phyloP scores from a whole-genome alignment of 73 alveolate species.

The Stentor coeruleus region DNA sequence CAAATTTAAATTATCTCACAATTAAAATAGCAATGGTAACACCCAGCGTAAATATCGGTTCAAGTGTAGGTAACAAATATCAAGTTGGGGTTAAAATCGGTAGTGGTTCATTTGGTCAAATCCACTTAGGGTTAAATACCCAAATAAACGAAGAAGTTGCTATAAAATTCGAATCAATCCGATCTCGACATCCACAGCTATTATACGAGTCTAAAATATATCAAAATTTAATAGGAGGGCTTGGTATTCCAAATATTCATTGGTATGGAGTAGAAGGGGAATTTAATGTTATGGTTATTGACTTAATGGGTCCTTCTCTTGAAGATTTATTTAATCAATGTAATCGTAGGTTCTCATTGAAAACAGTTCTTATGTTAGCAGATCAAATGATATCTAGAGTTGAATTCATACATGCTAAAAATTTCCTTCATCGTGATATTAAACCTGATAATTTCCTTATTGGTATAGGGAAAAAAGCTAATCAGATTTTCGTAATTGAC shows the following conservation, averaged over 20 bases:
- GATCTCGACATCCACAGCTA: conserved; percentile 41
- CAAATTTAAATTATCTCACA: too few relatives aligned
- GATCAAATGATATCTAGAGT: conserved; percentile 76
- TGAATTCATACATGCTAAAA: conserved; percentile 66
- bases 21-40: too few relatives aligned
- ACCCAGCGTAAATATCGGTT: too few relatives aligned
- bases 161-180: conserved; percentile 50
- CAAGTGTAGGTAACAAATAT: conserved; percentile 75
- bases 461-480: conserved; percentile 59
- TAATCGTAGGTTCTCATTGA: conserved; percentile 30
- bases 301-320: conserved; percentile 83
- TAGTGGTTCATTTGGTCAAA: conserved; percentile 82
- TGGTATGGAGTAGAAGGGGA: conserved; percentile 61
- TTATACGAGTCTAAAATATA: conserved; percentile 43
- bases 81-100: conserved; percentile 69
- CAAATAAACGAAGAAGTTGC: conserved; percentile 66
- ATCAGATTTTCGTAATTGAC: conserved; percentile 53
- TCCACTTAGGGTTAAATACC: conserved; percentile 58
- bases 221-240: conserved; percentile 37
- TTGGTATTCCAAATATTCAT: conserved; percentile 39
- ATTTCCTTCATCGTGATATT: conserved; percentile 77
- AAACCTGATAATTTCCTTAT: conserved; percentile 80
- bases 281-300: conserved; percentile 78
- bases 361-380: conserved; percentile 73
- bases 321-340: conserved; percentile 71